Conservation (phyloP, 495 filamentous ascomycete species). For the Xylaria flabelliformis region DNA sequence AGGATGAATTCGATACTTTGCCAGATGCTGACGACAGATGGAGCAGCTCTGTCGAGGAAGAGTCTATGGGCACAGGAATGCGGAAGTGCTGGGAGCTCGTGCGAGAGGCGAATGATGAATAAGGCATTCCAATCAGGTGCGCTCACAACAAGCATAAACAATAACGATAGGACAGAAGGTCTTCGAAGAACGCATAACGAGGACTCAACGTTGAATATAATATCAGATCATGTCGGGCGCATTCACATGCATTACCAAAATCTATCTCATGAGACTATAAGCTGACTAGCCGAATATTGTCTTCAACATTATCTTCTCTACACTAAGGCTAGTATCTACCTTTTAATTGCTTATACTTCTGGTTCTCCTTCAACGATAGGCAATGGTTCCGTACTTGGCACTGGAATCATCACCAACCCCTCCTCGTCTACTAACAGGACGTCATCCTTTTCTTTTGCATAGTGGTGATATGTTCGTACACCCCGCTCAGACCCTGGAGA, state of each 20-base stretch:
- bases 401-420: slow-evolving; percentile 28
- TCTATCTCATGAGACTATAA: not conserved
- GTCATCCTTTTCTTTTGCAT: slow-evolving; percentile 37
- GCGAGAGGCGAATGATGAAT: slow-evolving; percentile 31
- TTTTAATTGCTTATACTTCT: slow-evolving; percentile 20
- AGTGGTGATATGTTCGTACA: slow-evolving; percentile 29
- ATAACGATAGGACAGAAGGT: not conserved
- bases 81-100: slow-evolving; percentile 53
- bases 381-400: slow-evolving; percentile 32
- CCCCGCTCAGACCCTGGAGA: slow-evolving; percentile 9
- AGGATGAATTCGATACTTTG: slow-evolving; percentile 3
- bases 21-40: slow-evolving; percentile 35
- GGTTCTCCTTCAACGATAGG: slow-evolving; percentile 30
- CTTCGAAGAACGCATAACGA: not conserved
- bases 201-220: not conserved
- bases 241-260: not conserved
- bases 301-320: not conserved
- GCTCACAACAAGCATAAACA: not conserved
- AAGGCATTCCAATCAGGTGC: not conserved
- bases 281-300: not conserved
- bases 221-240: not conserved
- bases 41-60: slow-evolving; percentile 42
- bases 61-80: slow-evolving; percentile 58
- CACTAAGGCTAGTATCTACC: not conserved
- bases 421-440: slow-evolving; percentile 29